These are phyloP conservation scores for Bacidia gigantensis DNA, from an alignment of 495 filamentous ascomycete species.

Conservation along the genomic window DNA sequence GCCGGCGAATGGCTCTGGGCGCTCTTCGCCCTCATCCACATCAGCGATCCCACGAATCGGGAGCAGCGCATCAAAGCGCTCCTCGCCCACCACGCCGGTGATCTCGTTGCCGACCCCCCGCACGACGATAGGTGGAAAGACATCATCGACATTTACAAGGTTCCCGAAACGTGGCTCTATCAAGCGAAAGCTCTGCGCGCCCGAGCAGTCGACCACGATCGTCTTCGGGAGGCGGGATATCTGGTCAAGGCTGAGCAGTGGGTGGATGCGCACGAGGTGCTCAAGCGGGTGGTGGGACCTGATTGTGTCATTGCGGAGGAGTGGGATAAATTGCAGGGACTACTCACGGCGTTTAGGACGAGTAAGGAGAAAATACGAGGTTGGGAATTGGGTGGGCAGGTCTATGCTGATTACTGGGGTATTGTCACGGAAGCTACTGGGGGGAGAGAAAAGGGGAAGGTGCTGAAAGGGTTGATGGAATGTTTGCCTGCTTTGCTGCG, in stretches of 20 bases:
- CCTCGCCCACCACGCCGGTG: conserved; percentile 41
- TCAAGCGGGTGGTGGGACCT: conserved; percentile 65
- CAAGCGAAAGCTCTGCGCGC: conserved; percentile 75
- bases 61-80: conserved; percentile 44
- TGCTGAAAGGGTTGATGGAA: conserved; percentile 45
- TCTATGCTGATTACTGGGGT: conserved; percentile 71
- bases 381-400: conserved; percentile 66
- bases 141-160: conserved; percentile 44
- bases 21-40: conserved; percentile 63
- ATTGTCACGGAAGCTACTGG: conserved; percentile 27
- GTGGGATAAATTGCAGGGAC: conserved; percentile 44
- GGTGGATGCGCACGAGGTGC: conserved; percentile 70
- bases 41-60: conserved; percentile 48
- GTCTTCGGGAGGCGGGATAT: conserved; percentile 53
- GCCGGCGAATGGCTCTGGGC: conserved; percentile 52
- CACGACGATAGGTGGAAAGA: conserved; percentile 40
- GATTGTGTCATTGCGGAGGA: conserved; percentile 65
- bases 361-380: conserved; percentile 32
- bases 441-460: conserved; percentile 21
- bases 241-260: conserved; percentile 63
- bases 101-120: conserved; percentile 31
- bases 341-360: conserved; percentile 54
- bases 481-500: conserved; percentile 47
- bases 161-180: conserved; percentile 70
- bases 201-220: conserved; percentile 48